Base-by-base conservation (phyloP, 345 rosid genomes). In the Dipteronia sinensis region DNA sequence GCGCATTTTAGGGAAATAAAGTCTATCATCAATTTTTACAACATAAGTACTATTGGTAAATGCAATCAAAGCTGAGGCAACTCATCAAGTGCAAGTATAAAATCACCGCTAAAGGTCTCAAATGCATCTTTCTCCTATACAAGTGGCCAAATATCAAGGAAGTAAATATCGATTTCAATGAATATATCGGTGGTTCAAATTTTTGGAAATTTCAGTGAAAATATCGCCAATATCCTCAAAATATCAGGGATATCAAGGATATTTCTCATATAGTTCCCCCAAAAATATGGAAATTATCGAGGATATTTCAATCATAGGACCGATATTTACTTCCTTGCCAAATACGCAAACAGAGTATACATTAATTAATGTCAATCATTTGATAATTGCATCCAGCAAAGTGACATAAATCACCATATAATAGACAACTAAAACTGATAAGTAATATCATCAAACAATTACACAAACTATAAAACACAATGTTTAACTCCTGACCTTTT, bases 401-500 rank as follows among this genome's bases (percentile, higher is more conserved):
- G 10, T 23, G 56, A 16, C 64, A 31, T 55, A 38, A 4, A 17
- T 38, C 7, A 56, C 31, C 13, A 56, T 10, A 51, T 29, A 17
- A 31, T 51, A 53, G 17, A 71, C 59, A 27, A 51, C 8, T 27
- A 53, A 0, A 53, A 53, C 10, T 13, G 29, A 62, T 19, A 42
- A 59, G 10, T 42, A 42, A 42, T 42, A 6, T 13, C 34, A 51
- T 65, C 20, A 51, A 49, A 75, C 47, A 27, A 31, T 47, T 49
- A 10, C 34, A 55, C 22, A 62, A 10, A 17, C 11, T 7, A 47
- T 19, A 19, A 29, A 38, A 47, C 9, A 78, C 11, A 23, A 74
- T 64, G 38, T 1, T 15, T 7, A 42, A 71, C 6, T 22, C n/a
- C 74, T 49, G 16, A 93, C 99, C 99, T 88, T 87, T 91, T 1